Base-by-base conservation (phyloP, 495 filamentous ascomycete species). In the Tuber aestivum region DNA sequence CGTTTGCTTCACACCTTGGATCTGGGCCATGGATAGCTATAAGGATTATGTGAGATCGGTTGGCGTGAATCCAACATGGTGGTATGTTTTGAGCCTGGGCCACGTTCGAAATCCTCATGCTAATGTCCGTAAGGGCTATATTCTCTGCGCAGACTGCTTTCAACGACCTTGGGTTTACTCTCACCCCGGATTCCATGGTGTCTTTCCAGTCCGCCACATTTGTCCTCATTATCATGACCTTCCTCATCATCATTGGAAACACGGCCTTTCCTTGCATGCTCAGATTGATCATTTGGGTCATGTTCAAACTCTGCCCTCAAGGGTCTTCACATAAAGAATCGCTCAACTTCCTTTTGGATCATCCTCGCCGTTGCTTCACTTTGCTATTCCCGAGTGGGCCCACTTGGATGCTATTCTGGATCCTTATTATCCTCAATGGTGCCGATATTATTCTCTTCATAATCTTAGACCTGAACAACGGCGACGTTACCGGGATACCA, bases 131-230 rank as follows among this genome's bases (percentile, higher is more conserved):
- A 48, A 87, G 86, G 87, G 94, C 88, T 7, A 90, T 97, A 75
- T 99, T 93, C 86, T 96, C 93, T 3, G 79, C 93, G 23, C 90
- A 87, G 37, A 96, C 95, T 65, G 86, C 93, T 21, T 97, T 99
- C 84, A 97, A 94, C 79, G 94, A 99, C 84, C 84, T 97, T 78
- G 89, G 89, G 1, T 92, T 89, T 77, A 89, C 89, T 1, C 82
- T 93, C 41, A 93, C 90, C 0, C 90, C 91, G 0, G 90, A 93
- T 83, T 91, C 89, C 12, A 91, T 93, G 88, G 78, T 86, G 16
- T 91, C 89, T 0, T 93, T 93, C 79, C 85, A 90, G 76, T 84
- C 74, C 9, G 90, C 90, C 1, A 83, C 89, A 6, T 87, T 90
- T 41, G 88, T 89, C 20, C 85, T 93, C 16, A 80, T 92, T 0